phyloP scores from a whole-genome alignment of 257 asterid species.

The Ligustrum vulgare region DNA sequence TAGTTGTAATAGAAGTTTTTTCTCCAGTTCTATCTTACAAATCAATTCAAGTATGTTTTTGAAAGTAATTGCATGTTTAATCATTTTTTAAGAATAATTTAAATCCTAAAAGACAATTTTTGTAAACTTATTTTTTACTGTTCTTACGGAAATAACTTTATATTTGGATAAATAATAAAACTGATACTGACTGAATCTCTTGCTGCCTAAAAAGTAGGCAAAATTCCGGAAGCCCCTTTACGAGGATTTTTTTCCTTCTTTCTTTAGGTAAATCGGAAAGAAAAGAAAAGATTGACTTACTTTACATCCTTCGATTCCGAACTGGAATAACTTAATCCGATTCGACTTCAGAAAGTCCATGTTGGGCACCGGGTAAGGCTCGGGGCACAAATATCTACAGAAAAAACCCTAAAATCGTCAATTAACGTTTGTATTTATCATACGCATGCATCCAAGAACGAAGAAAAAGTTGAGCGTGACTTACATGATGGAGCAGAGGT shows the following conservation, averaged over 20 bases:
- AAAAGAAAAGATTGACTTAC: slow-evolving; percentile 33
- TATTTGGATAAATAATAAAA: too few relatives aligned
- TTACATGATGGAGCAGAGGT: slow-evolving; percentile 72
- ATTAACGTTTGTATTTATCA: neutral
- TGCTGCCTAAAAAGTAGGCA: neutral
- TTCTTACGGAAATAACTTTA: too few relatives aligned
- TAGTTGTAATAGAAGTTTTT: too few relatives aligned
- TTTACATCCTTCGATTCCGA: slow-evolving; percentile 76
- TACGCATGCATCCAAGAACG: neutral
- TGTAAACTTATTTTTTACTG: too few relatives aligned
- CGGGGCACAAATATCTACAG: slow-evolving; percentile 73
- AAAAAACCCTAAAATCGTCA: slow-evolving; percentile 7
- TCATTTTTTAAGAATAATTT: too few relatives aligned
- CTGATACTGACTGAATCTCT: too few relatives aligned
- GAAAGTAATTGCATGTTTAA: too few relatives aligned
- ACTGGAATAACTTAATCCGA: slow-evolving; percentile 68
- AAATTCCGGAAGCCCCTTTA: neutral
- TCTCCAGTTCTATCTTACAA: too few relatives aligned
- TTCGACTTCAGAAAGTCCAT: slow-evolving; percentile 65
- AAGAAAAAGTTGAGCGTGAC: neutral
- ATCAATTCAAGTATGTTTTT: too few relatives aligned
- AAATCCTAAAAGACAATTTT: too few relatives aligned
- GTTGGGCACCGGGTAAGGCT: slow-evolving; percentile 72
- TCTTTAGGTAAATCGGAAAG: too few relatives aligned
- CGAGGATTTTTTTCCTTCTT: neutral